A percentile compares a stretch with the other conserved stretches of the same genome.
phyloP scores from a whole-genome alignment of 768 basidiomycete species.

The Astraeus odoratus region DNA sequence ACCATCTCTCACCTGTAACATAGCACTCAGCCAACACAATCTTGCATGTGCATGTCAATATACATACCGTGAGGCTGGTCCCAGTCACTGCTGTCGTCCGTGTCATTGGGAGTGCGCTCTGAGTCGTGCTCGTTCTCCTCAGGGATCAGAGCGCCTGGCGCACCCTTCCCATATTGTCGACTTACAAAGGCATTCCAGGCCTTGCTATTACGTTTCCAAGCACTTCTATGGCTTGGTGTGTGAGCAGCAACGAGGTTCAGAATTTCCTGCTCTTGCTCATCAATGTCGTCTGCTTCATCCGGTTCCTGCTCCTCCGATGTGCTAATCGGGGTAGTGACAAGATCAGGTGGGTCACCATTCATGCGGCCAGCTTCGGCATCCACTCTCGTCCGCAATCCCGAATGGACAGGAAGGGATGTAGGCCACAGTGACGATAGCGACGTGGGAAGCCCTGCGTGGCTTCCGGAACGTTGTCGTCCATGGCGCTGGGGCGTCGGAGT shows the following conservation, averaged over 20 bases:
- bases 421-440: slow-evolving; percentile 58
- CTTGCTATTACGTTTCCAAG: slow-evolving; percentile 57
- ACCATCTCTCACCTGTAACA: slow-evolving; percentile 18
- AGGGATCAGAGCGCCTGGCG: slow-evolving; percentile 26
- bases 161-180: slow-evolving; percentile 22
- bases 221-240: slow-evolving; percentile 64
- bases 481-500: slow-evolving; percentile 16
- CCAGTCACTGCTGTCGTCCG: slow-evolving; percentile 19
- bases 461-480: slow-evolving; percentile 24
- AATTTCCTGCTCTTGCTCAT: slow-evolving; percentile 46
- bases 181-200: slow-evolving; percentile 58
- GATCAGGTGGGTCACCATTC: slow-evolving; percentile 1
- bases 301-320: slow-evolving; percentile 3
- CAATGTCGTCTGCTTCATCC: slow-evolving; percentile 22
- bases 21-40: slow-evolving; percentile 7
- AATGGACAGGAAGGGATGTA: slow-evolving; percentile 60
- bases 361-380: not conserved
- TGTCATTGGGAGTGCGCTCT: slow-evolving; percentile 9
- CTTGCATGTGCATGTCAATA: not conserved
- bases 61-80: slow-evolving; percentile 22
- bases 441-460: slow-evolving; percentile 40
- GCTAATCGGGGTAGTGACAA: not conserved
- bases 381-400: slow-evolving; percentile 37
- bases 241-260: slow-evolving; percentile 60
- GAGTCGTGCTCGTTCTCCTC: slow-evolving; percentile 30